phyloP scores from a whole-genome alignment of 2,329 filamentous ascomycete genomes.

The Fusarium armeniacum region DNA sequence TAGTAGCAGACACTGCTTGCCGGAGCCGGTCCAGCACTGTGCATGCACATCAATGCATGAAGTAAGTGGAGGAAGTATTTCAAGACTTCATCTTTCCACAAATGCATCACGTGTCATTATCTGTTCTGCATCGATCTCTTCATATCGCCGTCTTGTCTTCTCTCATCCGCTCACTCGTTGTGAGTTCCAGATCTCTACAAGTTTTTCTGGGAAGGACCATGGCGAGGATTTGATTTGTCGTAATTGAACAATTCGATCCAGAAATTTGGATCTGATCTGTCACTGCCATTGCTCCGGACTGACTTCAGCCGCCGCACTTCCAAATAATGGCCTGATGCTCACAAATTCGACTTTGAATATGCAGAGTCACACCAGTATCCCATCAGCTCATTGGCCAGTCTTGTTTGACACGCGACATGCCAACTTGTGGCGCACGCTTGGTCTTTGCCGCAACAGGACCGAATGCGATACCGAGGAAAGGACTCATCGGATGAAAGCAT shows the following conservation, averaged over 20 bases:
- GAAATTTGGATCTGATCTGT: conserved; percentile 9
- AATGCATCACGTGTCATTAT: conserved; percentile 16
- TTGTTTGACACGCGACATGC: conserved; percentile 36
- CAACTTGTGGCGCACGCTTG: conserved; percentile 18
- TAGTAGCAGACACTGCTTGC: conserved; percentile 4
- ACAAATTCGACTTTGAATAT: conserved; percentile 13
- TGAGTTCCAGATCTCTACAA: conserved; percentile 27
- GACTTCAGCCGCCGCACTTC: conserved; percentile 11
- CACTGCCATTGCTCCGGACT: conserved; percentile 16
- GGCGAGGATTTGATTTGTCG: conserved; percentile 5
- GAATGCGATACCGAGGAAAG: conserved; percentile 21
- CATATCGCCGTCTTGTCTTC: conserved; percentile 13
- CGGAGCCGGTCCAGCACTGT: conserved; percentile 12
- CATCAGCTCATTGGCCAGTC: conserved; percentile 33
- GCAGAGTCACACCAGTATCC: conserved; percentile 14
- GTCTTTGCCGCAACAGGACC: conserved; percentile 18
- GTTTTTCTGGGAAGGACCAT: conserved; percentile 13
- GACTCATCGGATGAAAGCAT: conserved; percentile 8
- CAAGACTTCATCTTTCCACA: conserved; percentile 10
- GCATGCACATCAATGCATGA: conserved; percentile 33
- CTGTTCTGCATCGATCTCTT: conserved; percentile 9
- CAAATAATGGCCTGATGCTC: conserved; percentile 45
- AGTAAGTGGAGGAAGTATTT: conserved; percentile 18
- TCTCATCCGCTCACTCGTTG: conserved; percentile 16
- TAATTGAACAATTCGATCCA: conserved; percentile 16